phyloP scores from a whole-genome alignment of 805 yeast genomes.

The Yarrowia osloensis region DNA sequence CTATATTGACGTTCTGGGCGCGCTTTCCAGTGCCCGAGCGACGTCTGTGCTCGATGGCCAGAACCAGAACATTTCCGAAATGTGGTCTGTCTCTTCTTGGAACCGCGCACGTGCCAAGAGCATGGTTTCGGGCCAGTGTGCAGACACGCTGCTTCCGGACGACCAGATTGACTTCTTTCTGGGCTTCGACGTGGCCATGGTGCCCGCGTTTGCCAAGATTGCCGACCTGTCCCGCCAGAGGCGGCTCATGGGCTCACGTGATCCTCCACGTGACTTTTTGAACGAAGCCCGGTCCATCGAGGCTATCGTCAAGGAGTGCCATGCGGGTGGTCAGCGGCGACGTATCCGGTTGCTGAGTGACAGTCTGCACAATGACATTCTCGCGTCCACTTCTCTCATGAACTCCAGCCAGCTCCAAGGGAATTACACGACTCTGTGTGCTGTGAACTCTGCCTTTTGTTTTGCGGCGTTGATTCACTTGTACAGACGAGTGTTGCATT shows the following conservation, averaged over 20 bases:
- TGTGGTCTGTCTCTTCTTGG: slow-evolving; percentile 39
- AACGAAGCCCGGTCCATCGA: slow-evolving; percentile 14
- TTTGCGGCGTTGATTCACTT: slow-evolving; percentile 58
- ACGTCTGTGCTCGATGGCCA: slow-evolving; percentile 36
- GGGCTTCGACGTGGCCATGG: slow-evolving; percentile 66
- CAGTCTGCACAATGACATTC: slow-evolving; percentile 32
- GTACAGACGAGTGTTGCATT: slow-evolving; percentile 55
- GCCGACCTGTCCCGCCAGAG: slow-evolving; percentile 46
- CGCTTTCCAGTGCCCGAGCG: slow-evolving; percentile 52
- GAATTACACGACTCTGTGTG: slow-evolving; percentile 42
- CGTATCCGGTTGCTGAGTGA: slow-evolving; percentile 7
- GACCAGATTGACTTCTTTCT: slow-evolving; percentile 36
- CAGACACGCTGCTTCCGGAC: slow-evolving; percentile 30
- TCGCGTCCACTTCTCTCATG: slow-evolving; percentile 35
- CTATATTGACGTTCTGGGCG: slow-evolving; percentile 64
- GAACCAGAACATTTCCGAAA: slow-evolving; percentile 42
- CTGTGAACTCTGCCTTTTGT: slow-evolving; percentile 55
- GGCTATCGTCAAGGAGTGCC: slow-evolving; percentile 8
- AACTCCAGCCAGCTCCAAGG: slow-evolving; percentile 34
- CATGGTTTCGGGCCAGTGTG: slow-evolving; percentile 16
- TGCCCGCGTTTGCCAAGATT: slow-evolving; percentile 60
- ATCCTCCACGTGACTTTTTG: slow-evolving; percentile 9
- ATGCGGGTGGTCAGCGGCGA: not conserved
- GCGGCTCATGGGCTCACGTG: slow-evolving; percentile 27
- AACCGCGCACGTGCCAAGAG: slow-evolving; percentile 27